These are phyloP conservation scores for Tylopilus vinaceipallidus DNA, from an alignment of 768 basidiomycete species.

Conservation along the genomic window DNA sequence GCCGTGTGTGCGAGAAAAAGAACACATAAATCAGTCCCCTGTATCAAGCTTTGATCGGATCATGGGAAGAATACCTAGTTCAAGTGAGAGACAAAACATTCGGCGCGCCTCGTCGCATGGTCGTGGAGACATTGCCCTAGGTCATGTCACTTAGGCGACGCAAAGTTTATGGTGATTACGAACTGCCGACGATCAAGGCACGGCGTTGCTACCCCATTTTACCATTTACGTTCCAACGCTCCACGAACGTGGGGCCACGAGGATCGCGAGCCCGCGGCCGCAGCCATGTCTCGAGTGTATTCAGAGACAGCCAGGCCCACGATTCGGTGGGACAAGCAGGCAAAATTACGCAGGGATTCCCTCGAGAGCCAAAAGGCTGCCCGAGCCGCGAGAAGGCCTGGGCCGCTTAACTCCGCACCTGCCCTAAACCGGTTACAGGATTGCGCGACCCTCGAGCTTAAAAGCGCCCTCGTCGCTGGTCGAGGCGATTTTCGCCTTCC, in stretches of 20 bases:
- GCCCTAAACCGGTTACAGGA: constrained; percentile 29
- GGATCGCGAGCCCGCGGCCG: no score
- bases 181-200: background rate
- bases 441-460: constrained; percentile 12
- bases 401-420: constrained; percentile 32
- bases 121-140: background rate
- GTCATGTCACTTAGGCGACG: background rate
- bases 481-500: background rate
- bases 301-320: background rate
- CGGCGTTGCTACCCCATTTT: background rate
- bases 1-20: no score
- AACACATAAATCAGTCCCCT: no score
- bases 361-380: no score
- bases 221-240: background rate
- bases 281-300: background rate
- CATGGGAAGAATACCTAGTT: background rate
- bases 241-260: background rate
- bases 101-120: background rate
- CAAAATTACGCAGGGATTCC: no score
- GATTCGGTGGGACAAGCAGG: no score
- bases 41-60: background rate
- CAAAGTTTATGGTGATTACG: background rate
- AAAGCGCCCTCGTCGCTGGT: constrained; percentile 6
- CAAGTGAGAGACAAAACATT: background rate
- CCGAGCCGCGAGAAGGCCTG: no score